phyloP scores from a whole-genome alignment of 257 asterid species.

The Solanum chmielewskii region DNA sequence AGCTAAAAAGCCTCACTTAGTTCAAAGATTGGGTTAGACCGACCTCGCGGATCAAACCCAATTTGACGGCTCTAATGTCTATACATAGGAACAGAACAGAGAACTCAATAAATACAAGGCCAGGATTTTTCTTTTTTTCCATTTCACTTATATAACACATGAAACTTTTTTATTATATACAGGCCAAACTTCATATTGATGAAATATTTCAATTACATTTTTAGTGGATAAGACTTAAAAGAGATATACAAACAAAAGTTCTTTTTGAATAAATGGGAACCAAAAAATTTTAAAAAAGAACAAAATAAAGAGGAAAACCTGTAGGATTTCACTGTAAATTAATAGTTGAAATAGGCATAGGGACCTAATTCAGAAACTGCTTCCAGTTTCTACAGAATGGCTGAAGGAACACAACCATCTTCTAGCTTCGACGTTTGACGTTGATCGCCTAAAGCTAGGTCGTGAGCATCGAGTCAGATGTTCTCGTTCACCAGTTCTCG shows the following conservation, averaged over 20 bases:
- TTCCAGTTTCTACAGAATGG: slow-evolving; percentile 41
- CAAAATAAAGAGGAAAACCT: not conserved
- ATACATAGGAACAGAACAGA: not conserved
- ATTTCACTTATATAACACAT: not conserved
- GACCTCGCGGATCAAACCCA: too few relatives aligned
- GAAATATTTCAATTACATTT: not conserved
- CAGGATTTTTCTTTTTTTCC: not conserved
- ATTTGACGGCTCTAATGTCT: too few relatives aligned
- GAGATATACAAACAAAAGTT: not conserved
- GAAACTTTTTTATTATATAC: not conserved
- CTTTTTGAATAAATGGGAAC: not conserved
- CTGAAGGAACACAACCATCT: slow-evolving; percentile 65
- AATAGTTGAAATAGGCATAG: not conserved
- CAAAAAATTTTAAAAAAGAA: not conserved
- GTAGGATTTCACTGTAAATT: not conserved
- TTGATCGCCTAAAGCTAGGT: slow-evolving; percentile 40
- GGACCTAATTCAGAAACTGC: slow-evolving; percentile 24
- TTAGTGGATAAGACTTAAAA: not conserved
- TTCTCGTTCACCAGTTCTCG: slow-evolving; percentile 16
- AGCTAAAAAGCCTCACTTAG: too few relatives aligned
- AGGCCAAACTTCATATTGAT: not conserved
- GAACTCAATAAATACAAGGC: not conserved
- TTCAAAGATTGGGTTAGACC: too few relatives aligned
- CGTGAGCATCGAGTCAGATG: slow-evolving; percentile 38
- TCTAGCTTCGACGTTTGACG: slow-evolving; percentile 41